phyloP scores from a whole-genome alignment of 1,284 basidiomycete genomes.

The Leccinum laetum region DNA sequence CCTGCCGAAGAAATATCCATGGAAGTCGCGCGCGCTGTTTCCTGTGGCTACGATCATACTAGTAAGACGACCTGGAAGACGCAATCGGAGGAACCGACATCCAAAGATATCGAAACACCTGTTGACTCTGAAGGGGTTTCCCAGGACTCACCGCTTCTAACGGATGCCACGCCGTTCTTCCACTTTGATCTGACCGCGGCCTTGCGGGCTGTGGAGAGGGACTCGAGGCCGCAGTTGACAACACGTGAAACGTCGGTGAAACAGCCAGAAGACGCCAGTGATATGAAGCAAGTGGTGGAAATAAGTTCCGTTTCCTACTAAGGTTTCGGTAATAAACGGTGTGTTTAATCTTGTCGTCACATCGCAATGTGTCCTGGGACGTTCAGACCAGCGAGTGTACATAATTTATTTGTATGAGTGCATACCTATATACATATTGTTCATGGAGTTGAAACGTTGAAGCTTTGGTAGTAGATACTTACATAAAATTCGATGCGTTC shows the following conservation, averaged over 20 bases:
- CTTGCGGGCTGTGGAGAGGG: constrained; percentile 65
- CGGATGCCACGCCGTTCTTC: constrained; percentile 79
- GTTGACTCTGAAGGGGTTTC: constrained; percentile 20
- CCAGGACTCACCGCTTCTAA: constrained; percentile 43
- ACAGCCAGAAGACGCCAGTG: neutral
- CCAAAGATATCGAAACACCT: constrained; percentile 38
- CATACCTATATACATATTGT: no score
- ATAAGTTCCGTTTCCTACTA: neutral
- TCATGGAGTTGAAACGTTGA: neutral
- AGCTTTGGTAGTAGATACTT: no score
- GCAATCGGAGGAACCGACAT: constrained; percentile 8
- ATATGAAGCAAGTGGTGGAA: neutral
- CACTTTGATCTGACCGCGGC: constrained; percentile 81
- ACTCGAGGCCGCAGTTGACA: neutral
- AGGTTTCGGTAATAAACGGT: neutral
- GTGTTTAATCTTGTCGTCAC: neutral
- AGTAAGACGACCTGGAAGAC: constrained; percentile 15
- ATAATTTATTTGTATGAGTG: no score
- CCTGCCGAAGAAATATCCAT: constrained; percentile 41
- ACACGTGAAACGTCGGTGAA: neutral
- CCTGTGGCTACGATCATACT: constrained; percentile 47
- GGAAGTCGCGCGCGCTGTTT: constrained; percentile 77
- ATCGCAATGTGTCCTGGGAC: neutral
- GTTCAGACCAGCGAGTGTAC: no score
- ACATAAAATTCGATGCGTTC: no score